A percentile compares a stretch with the other conserved stretches of the same genome.
These are phyloP conservation scores for Botryotinia calthae DNA, from an alignment of 2,329 filamentous ascomycete species.

Conservation along the genomic window DNA sequence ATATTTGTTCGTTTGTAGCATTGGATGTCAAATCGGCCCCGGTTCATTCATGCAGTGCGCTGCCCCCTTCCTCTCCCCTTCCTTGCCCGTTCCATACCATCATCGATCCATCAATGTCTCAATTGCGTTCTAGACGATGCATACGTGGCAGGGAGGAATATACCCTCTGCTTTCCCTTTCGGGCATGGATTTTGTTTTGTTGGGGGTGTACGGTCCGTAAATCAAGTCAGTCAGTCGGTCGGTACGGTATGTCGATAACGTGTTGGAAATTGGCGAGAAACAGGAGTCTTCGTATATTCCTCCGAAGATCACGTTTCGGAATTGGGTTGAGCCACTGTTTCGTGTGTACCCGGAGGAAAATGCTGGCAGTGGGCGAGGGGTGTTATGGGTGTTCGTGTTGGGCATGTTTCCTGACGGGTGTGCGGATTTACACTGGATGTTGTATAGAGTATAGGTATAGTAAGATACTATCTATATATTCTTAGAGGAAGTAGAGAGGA, in stretches of 20 bases:
- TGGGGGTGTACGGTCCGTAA: background rate
- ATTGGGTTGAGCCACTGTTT: background rate
- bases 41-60: background rate
- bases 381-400: too few relatives aligned
- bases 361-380: background rate
- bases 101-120: background rate
- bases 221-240: background rate
- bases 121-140: background rate
- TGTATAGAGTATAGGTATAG: background rate
- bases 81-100: background rate
- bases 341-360: background rate
- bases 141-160: background rate
- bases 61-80: background rate
- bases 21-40: background rate
- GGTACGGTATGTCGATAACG: background rate
- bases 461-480: background rate
- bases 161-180: background rate
- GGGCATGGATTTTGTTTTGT: background rate
- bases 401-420: background rate
- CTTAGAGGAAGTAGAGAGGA: background rate
- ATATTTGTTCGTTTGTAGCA: background rate
- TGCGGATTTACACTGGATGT: background rate
- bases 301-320: background rate
- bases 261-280: background rate
- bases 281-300: background rate